Base-by-base conservation (phyloP, 257 asterid species). In the Cruciata laevipes region DNA sequence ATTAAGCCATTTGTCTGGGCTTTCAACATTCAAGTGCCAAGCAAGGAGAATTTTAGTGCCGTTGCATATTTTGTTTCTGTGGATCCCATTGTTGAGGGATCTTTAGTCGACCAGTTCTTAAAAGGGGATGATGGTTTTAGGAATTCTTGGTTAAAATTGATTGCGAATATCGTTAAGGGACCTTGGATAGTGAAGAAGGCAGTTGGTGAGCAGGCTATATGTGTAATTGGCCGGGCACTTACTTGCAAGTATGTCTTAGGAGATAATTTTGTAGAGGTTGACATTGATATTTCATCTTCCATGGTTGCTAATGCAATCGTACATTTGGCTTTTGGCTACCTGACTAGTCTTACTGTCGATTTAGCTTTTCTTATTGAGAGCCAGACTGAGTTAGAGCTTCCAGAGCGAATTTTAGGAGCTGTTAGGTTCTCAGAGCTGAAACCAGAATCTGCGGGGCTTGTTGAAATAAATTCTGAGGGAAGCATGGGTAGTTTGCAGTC, bases 121-220 rank as follows among this genome's bases (percentile, higher is more conserved):
- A 84, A 79, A 59, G 89, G 95, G 0, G 86, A 87, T 57, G 88
- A 85, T 69, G 82, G 33, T 18, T 82, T 82, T 63, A 82, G 76
- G 78, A 80, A 73, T 59, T 82, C 86, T 24, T 84, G 96, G 56
- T 74, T 91, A 16, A 91, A 89, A 67, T 44, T 91, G 83, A 87
- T 89, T 30, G 89, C 93, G 8, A 85, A 91, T 71, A 84, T 88
- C 11, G 85, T 77, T 52, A 71, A 80, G 69, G 98, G 98, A 63
- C 96, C 98, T 58, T 91, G 98, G 96, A 75, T 88, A 63, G 95
- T 91, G 65, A 86, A 83, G 67, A 86, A 81, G 71, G 89, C 95
- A 62, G 87, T 89, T 40, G 98, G 98, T 3, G 94, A 91, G 83
- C 96, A 88, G 66, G 96, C 98, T 44, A 84, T 89, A 72, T 84